These are phyloP conservation scores for Boletus vermiculosoides DNA, from an alignment of 768 basidiomycete species.

Conservation along the genomic window DNA sequence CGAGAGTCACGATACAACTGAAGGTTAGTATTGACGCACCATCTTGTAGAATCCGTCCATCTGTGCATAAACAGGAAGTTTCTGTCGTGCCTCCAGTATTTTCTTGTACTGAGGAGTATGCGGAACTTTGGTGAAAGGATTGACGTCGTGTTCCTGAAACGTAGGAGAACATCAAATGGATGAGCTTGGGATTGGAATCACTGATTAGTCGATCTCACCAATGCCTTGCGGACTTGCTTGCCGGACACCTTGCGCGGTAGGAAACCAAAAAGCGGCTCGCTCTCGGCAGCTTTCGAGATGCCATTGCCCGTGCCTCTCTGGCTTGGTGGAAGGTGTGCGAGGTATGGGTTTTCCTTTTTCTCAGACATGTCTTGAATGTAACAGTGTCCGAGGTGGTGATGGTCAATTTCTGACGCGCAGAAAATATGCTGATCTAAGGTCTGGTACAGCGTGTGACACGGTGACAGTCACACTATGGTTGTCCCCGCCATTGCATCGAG, in stretches of 20 bases:
- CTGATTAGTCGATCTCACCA: conserved; percentile 48
- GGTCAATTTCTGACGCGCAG: not conserved
- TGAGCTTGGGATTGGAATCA: not conserved
- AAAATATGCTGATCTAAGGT: conserved; percentile 19
- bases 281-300: conserved; percentile 25
- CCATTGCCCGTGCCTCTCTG: conserved; percentile 27
- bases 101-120: conserved; percentile 79
- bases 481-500: not conserved
- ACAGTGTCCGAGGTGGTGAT: not conserved
- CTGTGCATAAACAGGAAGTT: conserved; percentile 87
- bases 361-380: conserved; percentile 12
- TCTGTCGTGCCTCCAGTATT: conserved; percentile 81
- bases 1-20: not conserved
- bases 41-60: conserved; percentile 92
- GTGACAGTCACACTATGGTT: not conserved
- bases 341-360: conserved; percentile 50
- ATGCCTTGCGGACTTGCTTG: conserved; percentile 60
- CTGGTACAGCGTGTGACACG: not conserved
- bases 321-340: conserved; percentile 41
- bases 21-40: conserved; percentile 48
- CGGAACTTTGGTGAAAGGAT: conserved; percentile 85
- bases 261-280: conserved; percentile 71
- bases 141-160: conserved; percentile 68
- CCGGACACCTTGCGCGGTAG: conserved; percentile 67
- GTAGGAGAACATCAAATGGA: not conserved